Conservation (phyloP, 2,329 filamentous ascomycete genomes). For the Cordyceps militaris region DNA sequence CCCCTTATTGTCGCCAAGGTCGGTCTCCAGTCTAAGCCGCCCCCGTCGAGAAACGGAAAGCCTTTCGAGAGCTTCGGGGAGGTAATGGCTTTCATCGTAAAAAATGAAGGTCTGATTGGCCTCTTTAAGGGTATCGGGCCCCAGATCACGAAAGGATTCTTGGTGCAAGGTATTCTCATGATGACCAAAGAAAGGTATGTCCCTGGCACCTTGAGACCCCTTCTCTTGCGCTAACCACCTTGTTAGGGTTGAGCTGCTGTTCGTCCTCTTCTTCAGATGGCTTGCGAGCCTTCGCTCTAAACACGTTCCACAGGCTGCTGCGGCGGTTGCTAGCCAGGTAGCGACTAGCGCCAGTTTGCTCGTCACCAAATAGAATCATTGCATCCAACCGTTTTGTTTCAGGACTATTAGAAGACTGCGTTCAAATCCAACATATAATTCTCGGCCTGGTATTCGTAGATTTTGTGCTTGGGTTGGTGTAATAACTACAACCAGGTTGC, state of each 20-base stretch:
- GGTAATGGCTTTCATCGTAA: conserved; percentile 88
- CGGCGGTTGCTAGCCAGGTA: conserved; percentile 43
- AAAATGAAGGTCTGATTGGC: conserved; percentile 75
- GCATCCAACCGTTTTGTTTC: not conserved
- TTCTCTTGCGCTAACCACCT: conserved; percentile 16
- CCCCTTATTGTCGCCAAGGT: conserved; percentile 97
- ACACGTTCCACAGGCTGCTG: conserved; percentile 61
- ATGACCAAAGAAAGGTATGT: conserved; percentile 93
- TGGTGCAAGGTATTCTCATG: conserved; percentile 96
- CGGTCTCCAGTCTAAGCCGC: conserved; percentile 87
- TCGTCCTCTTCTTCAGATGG: conserved; percentile 80
- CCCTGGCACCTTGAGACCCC: not conserved
- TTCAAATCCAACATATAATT: not conserved
- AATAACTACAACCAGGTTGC: too few relatives aligned
- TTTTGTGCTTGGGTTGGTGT: too few relatives aligned
- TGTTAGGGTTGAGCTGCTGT: conserved; percentile 73
- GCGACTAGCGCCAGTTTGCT: conserved; percentile 1
- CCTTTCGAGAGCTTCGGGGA: conserved; percentile 90
- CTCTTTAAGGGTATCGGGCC: conserved; percentile 96
- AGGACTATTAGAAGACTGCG: not conserved
- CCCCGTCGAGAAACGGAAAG: conserved; percentile 74
- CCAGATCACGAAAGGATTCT: conserved; percentile 83
- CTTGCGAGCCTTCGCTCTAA: conserved; percentile 62
- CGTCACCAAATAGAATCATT: conserved; percentile 6
- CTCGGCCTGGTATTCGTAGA: too few relatives aligned